Base-by-base conservation (phyloP, 1,284 basidiomycete genomes). In the Ustilago nuda region DNA sequence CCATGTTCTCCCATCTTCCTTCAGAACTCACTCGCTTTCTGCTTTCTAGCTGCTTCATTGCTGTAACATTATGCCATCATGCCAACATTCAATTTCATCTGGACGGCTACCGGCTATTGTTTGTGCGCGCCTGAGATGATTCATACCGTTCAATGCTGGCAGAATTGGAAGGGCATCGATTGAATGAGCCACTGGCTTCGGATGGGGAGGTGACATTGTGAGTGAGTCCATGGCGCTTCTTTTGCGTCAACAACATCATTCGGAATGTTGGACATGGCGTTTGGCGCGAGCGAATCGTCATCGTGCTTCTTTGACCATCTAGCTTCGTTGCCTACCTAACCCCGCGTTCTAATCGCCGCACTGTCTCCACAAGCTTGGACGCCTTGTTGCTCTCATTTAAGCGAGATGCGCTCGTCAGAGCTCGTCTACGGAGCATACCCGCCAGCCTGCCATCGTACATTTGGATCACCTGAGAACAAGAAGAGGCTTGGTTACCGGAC, bases 51-150 rank as follows among this genome's bases (percentile, higher is more conserved):
- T 12, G 48, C 19, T 17, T 36, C 41, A n/a, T 4, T 56, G 60
- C 41, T 61, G 60, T 61, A 61, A 61, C 41, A 61, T 41, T 61
- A 61, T 45, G 43, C 43, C 43, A 19, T 19, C 17, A 45, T 45
- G 19, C 43, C 43, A 8, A 17, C n/a, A 45, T 19, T 19, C 17
- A 45, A 17, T 45, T 19, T 27, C 52, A 46, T 48, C 17, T 43
- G 35, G 59, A 61, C 12, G 8, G 8, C 3, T 27, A 19, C 23
- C 23, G 23, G 23, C 0, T 15, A 15, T 7, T n/a, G 19, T 41
- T 37, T 13, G 8, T 37, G 36, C 36, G 36, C 5, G 9, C 36
- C 36, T 27, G 23, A 27, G 23, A 27, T 27, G 23, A 27, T 27
- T 27, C 23, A 27, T 27, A 27, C 23, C 23, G 23, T 27, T 27